phyloP scores from a whole-genome alignment of 2,329 filamentous ascomycete genomes.

The Gnomoniopsis smithogilvyi region DNA sequence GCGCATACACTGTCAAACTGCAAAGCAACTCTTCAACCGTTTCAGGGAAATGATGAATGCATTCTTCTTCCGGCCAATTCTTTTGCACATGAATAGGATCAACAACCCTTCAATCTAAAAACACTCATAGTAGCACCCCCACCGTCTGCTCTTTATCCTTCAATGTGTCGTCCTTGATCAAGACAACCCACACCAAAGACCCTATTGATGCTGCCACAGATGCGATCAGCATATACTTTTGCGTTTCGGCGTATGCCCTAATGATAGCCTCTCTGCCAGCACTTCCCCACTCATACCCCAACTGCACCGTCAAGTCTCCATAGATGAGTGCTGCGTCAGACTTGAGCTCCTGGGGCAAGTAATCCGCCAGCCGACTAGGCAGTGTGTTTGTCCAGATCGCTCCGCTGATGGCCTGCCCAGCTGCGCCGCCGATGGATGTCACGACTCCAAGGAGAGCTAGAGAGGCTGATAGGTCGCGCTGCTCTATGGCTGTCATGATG shows the following conservation, averaged over 20 bases:
- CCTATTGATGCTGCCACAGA: constrained; percentile 30
- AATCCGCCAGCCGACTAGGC: constrained; percentile 40
- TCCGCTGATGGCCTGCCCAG: constrained; percentile 41
- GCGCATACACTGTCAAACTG: too few relatives aligned
- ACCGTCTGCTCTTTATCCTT: not conserved
- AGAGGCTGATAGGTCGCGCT: constrained; percentile 49
- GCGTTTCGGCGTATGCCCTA: constrained; percentile 51
- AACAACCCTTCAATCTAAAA: too few relatives aligned
- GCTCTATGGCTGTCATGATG: constrained; percentile 52
- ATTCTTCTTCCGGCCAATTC: too few relatives aligned
- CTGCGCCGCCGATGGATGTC: constrained; percentile 40
- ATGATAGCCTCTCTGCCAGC: constrained; percentile 51
- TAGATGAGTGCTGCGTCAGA: constrained; percentile 47
- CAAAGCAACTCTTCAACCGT: too few relatives aligned
- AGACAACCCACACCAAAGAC: constrained; percentile 34
- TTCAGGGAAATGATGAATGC: too few relatives aligned
- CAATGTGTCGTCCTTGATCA: constrained; percentile 39
- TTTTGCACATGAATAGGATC: too few relatives aligned
- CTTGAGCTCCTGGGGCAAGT: constrained; percentile 42
- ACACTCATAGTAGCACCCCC: not conserved
- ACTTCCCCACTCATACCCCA: constrained; percentile 44
- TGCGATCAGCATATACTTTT: constrained; percentile 44
- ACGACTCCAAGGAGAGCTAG: constrained; percentile 44
- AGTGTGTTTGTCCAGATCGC: constrained; percentile 43
- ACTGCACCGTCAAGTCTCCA: constrained; percentile 47